Conservation (phyloP, 225 moss, liverwort and hornwort species). For the Lunularia cruciata region DNA sequence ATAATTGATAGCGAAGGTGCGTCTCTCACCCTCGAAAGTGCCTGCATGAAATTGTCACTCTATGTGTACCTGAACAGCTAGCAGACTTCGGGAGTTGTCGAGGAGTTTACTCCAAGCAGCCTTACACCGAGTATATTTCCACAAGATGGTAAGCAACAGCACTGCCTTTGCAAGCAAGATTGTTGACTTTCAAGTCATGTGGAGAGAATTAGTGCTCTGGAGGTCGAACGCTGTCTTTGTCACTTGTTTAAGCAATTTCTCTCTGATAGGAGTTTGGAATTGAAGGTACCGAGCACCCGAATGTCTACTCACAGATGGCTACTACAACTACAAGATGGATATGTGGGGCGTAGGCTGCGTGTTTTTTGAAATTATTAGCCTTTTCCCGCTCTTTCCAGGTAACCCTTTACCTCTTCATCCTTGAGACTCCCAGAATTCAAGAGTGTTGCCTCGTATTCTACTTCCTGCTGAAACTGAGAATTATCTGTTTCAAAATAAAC, state of each 20-base stretch:
- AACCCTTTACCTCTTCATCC: background rate
- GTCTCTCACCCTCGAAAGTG: background rate
- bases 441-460: too few species aligned
- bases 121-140: constrained; percentile 93
- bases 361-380: constrained; percentile 96
- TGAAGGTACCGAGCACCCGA: constrained; percentile 96
- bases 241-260: background rate
- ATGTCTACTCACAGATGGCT: constrained; percentile 91
- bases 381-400: constrained; percentile 99
- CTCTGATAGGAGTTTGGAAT: constrained; percentile 15
- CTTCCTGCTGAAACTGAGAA: too few species aligned
- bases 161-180: too few species aligned
- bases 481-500: too few species aligned
- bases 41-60: background rate
- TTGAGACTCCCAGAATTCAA: background rate
- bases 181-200: too few species aligned
- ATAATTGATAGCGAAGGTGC: background rate
- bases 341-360: constrained; percentile 99
- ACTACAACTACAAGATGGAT: constrained; percentile 99
- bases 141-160: constrained; percentile 90
- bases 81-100: constrained; percentile 99
- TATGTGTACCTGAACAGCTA: constrained; percentile 46
- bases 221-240: too few species aligned
- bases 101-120: constrained; percentile 95
- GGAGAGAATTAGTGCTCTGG: too few species aligned